A percentile compares a stretch with the other conserved stretches of the same genome.
Evolutionary conservation across 139 green algal genomes (phyloP).

Genomic region (Choricystis sp.): DNA sequence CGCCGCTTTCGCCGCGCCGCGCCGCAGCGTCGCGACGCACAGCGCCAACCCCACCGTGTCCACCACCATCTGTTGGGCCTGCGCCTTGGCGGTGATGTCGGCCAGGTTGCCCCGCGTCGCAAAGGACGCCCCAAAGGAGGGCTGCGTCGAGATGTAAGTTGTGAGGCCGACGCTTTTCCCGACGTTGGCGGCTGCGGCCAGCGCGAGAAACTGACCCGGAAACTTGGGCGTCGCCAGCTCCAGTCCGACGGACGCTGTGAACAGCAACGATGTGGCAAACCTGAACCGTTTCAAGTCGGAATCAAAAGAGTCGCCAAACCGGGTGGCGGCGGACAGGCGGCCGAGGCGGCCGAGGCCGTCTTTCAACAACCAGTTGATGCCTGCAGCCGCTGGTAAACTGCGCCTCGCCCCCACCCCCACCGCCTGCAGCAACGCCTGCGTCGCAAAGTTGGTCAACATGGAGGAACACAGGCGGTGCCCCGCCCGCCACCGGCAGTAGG

Average conservation of each 20-base stretch:
- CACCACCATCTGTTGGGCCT: slow-evolving; percentile 78
- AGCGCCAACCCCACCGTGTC: slow-evolving; percentile 69
- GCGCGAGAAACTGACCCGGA: slow-evolving; percentile 52
- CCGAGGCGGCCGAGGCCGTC: slow-evolving; percentile 59
- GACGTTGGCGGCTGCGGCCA: slow-evolving; percentile 74
- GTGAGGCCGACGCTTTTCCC: slow-evolving; percentile 69
- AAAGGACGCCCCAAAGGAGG: slow-evolving; percentile 65
- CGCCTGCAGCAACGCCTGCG: slow-evolving; percentile 61
- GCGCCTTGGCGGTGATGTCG: slow-evolving; percentile 78
- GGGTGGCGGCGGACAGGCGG: slow-evolving; percentile 51
- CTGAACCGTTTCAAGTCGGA: slow-evolving; percentile 82
- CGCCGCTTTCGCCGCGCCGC: no score
- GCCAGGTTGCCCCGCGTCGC: slow-evolving; percentile 70
- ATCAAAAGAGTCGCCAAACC: slow-evolving; percentile 65
- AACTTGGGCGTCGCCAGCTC: slow-evolving; percentile 80
- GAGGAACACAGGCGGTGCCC: slow-evolving; percentile 61
- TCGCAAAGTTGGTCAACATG: slow-evolving; percentile 60
- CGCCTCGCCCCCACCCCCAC: slow-evolving; percentile 71
- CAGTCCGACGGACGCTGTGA: slow-evolving; percentile 37
- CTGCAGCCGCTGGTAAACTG: slow-evolving; percentile 38
- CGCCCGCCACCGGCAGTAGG: slow-evolving; percentile 58
- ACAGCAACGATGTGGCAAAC: slow-evolving; percentile 67
- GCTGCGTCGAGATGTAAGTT: slow-evolving; percentile 73
- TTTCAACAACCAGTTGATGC: slow-evolving; percentile 67
- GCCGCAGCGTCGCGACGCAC: slow-evolving; percentile 20